Percentiles rank a stretch among this genome's conserved stretches.
Evolutionary conservation across 805 yeast species (phyloP).

Genomic region (Metschnikowia baotianmanensis): DNA sequence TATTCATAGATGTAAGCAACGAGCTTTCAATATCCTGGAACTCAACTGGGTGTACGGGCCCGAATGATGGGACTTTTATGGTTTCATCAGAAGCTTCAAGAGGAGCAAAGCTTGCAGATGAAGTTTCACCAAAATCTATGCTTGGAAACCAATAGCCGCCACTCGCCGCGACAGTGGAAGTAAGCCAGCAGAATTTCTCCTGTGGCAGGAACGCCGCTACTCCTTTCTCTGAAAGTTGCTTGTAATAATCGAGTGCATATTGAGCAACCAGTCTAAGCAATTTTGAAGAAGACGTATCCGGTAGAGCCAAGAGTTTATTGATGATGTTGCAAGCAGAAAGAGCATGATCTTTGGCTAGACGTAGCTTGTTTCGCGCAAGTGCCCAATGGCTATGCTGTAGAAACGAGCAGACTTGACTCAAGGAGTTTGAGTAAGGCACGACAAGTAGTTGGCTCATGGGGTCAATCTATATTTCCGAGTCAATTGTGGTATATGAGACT

Average conservation of each 20-base stretch:
- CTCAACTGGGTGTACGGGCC: slow-evolving; percentile 1
- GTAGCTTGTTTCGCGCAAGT: slow-evolving; percentile 11
- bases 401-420: slow-evolving; percentile 3
- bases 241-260: slow-evolving; percentile 11
- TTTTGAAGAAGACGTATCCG: slow-evolving; percentile 1
- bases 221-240: slow-evolving; percentile 8
- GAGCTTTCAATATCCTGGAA: slow-evolving; percentile 1
- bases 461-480: neutral
- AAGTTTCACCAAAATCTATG: slow-evolving; percentile 5
- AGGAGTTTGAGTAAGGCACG: neutral
- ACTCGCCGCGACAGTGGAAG: slow-evolving; percentile 13
- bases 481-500: neutral
- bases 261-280: slow-evolving; percentile 8
- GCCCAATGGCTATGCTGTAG: slow-evolving; percentile 15
- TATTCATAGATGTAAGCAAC: neutral
- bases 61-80: slow-evolving; percentile 7
- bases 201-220: slow-evolving; percentile 13
- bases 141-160: slow-evolving; percentile 19
- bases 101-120: slow-evolving; percentile 11
- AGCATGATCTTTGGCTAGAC: slow-evolving; percentile 10
- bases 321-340: slow-evolving; percentile 11
- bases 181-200: slow-evolving; percentile 19
- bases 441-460: neutral
- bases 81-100: slow-evolving; percentile 1
- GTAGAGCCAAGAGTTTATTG: slow-evolving; percentile 7